Evolutionary conservation across 305 asterid species (phyloP).

Genomic region (Lippia alba): DNA sequence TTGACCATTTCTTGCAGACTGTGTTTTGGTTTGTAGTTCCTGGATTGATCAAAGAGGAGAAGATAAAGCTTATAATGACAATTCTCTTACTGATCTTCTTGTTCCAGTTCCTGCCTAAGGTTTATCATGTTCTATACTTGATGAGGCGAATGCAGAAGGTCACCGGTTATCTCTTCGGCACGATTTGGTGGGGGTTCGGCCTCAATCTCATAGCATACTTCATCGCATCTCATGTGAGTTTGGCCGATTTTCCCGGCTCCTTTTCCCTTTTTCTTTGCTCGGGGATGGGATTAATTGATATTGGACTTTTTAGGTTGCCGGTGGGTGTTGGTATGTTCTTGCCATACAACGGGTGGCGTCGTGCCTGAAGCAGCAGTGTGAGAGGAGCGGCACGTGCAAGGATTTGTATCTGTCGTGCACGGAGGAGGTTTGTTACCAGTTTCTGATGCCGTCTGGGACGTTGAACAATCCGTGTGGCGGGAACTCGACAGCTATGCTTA

Average conservation of each 20-base stretch:
- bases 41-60: conserved; percentile 63
- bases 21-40: conserved; percentile 90
- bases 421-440: conserved; percentile 78
- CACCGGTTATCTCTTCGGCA: conserved; percentile 86
- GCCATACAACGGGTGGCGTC: conserved; percentile 87
- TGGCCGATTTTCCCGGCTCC: too few relatives aligned
- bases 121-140: conserved; percentile 70
- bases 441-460: conserved; percentile 53
- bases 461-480: conserved; percentile 65
- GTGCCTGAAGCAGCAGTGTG: conserved; percentile 81
- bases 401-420: conserved; percentile 71
- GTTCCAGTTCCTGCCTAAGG: conserved; percentile 88
- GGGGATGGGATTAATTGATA: background rate
- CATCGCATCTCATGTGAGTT: conserved; percentile 91
- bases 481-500: conserved; percentile 50
- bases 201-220: conserved; percentile 95
- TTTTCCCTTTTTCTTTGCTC: too few relatives aligned
- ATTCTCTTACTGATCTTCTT: conserved; percentile 72
- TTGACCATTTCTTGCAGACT: conserved; percentile 42
- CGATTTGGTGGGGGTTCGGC: conserved; percentile 97
- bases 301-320: conserved; percentile 63
- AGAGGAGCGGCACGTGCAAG: conserved; percentile 44
- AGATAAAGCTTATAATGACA: conserved; percentile 78
- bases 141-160: conserved; percentile 89
- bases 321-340: conserved; percentile 98